phyloP scores from a whole-genome alignment of 495 filamentous ascomycete genomes.

The Podospora bellae-mahoneyi region DNA sequence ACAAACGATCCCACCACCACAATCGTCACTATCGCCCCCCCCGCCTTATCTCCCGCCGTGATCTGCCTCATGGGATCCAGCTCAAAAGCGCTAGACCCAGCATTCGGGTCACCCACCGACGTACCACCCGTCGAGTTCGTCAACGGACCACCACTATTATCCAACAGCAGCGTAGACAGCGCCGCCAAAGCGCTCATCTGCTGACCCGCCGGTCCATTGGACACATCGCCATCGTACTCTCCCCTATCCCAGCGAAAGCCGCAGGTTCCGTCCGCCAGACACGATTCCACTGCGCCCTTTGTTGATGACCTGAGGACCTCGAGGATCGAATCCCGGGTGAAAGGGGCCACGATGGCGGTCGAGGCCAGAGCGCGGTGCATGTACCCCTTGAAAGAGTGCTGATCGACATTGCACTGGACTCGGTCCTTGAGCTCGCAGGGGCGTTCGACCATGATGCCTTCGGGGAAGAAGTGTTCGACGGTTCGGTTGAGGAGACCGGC shows the following conservation, averaged over 20 bases:
- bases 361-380: conserved; percentile 73
- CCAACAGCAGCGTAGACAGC: conserved; percentile 52
- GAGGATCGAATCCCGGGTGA: conserved; percentile 58
- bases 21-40: conserved; percentile 58
- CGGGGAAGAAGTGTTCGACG: conserved; percentile 53
- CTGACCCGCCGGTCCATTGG: conserved; percentile 54
- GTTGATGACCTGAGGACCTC: conserved; percentile 62
- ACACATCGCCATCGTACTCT: conserved; percentile 52
- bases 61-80: conserved; percentile 22
- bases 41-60: conserved; percentile 53
- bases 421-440: conserved; percentile 57
- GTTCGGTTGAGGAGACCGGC: conserved; percentile 52
- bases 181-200: conserved; percentile 66
- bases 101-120: conserved; percentile 65
- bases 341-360: conserved; percentile 67
- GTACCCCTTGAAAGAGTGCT: conserved; percentile 87
- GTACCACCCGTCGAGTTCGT: conserved; percentile 67
- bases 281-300: conserved; percentile 61
- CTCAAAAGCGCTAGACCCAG: conserved; percentile 42
- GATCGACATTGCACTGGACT: conserved; percentile 64
- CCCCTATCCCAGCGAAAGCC: conserved; percentile 58
- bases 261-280: conserved; percentile 61
- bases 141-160: conserved; percentile 46
- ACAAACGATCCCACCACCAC: conserved; percentile 35
- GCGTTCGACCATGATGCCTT: conserved; percentile 59